These are phyloP conservation scores for Colletotrichum sp. DNA, from an alignment of 2,329 filamentous ascomycete species.

Conservation along the genomic window DNA sequence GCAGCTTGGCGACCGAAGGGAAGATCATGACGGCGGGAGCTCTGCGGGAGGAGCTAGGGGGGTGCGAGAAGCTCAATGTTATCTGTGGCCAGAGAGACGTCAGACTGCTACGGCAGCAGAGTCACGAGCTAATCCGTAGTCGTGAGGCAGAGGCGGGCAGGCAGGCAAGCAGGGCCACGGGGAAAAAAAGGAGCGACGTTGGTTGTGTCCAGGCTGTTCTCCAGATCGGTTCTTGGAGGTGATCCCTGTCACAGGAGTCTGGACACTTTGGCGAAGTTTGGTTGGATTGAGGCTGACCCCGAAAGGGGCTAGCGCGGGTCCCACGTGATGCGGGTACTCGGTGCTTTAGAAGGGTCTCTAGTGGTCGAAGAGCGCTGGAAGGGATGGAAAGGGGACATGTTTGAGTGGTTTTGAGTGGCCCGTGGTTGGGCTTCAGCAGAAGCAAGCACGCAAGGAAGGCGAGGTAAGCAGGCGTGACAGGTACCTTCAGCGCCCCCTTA, in stretches of 20 bases:
- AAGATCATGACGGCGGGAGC: conserved; percentile 42
- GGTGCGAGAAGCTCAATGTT: conserved; percentile 1
- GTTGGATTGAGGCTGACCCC: conserved; percentile 19
- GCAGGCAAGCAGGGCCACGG: conserved; percentile 10
- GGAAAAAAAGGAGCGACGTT: conserved; percentile 15
- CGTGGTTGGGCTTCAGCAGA: background rate
- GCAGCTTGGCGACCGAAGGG: conserved; percentile 47
- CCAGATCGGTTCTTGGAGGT: conserved; percentile 14
- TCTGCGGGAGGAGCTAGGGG: conserved; percentile 2
- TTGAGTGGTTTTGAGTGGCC: background rate
- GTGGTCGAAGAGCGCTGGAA: conserved; percentile 4
- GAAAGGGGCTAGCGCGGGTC: conserved; percentile 13
- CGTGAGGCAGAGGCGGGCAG: background rate
- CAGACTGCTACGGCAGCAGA: background rate
- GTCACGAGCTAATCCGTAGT: conserved; percentile 1
- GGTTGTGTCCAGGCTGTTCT: conserved; percentile 22
- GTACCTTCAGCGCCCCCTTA: background rate
- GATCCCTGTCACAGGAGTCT: conserved; percentile 22
- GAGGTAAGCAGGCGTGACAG: background rate
- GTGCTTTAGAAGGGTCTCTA: conserved; percentile 9
- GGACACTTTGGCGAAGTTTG: conserved; percentile 24
- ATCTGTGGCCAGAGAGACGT: background rate
- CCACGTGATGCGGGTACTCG: conserved; percentile 19
- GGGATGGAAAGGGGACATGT: background rate
- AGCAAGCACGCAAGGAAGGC: background rate